Evolutionary conservation across 495 filamentous ascomycete genomes (phyloP), one percentile per base, ranked within the genome.

Genomic region (Pyrenula aspistea): DNA sequence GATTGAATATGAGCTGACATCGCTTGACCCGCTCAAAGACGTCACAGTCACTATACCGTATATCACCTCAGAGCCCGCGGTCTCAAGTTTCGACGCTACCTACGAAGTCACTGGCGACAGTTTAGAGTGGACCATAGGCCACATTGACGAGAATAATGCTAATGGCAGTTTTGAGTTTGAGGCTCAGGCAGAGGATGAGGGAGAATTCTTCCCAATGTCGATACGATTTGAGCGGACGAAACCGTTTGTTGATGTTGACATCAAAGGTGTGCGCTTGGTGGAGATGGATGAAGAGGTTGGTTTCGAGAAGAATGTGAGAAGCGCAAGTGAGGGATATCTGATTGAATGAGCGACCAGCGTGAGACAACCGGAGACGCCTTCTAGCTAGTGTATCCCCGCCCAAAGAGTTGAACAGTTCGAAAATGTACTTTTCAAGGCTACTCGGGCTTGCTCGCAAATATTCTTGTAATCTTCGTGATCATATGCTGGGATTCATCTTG

Each of bases 191-290:
- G 82, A 83, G 52, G 76, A 80, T 61, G 92, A 96, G 68, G 82
- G 84, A 55, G 90, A 94, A 59, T 96, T 96, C 73, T 97, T 97
- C 83, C 92, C 92, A 1, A 96, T 97, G 91, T 83, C 79, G 51
- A 87, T 96, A 25, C 82, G 82, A 24, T 97, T 97, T 74, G 83
- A 86, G 31, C 95, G 95, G 75, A 78, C 83, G 48, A 82, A 76
- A 54, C 92, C 92, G 22, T 91, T 92, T 66, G 81, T 96, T 25
- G 88, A 93, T 63, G 87, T 96, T 56, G 89, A 94, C 77, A 92
- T 96, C 52, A 77, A 75, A 2, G 79, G 82, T 48, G 83, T 91
- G 20, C 76, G 80, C 4, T 72, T 97, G 57, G 62, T 92, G 51
- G 90, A 91, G 51, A 81, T 88, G 77, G 81, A 86, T 55, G 86